Base-by-base conservation (phyloP, 192 early-diverging fungal species). In the Entrophospora sp. region DNA sequence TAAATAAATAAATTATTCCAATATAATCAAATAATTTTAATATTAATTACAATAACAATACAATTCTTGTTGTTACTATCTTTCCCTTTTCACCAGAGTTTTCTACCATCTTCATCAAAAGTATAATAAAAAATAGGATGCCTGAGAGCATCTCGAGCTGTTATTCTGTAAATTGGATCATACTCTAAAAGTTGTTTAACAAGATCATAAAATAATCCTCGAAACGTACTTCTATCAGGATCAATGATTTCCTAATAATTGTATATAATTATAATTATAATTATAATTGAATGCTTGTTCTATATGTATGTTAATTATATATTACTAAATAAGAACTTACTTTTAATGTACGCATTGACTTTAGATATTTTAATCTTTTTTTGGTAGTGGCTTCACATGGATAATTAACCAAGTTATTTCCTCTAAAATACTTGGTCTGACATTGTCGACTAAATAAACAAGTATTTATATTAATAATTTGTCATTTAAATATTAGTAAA, bases 51-150 rank as follows among this genome's bases (percentile, higher is more conserved):
- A n/a, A n/a, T n/a, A n/a, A n/a, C n/a, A n/a, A n/a, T n/a, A n/a
- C n/a, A n/a, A n/a, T n/a, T n/a, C n/a, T n/a, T n/a, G n/a, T n/a
- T n/a, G n/a, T n/a, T n/a, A n/a, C n/a, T n/a, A n/a, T n/a, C n/a
- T n/a, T n/a, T n/a, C n/a, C n/a, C 38, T 40, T 40, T 9, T 9
- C 14, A 48, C 18, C n/a, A 22, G 20, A 67, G 31, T 34, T 67
- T 34, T 70, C 69, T 68, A 31, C 77, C 77, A 36, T 57, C 35
- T 10, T 78, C 75, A 52, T 81, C 73, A 45, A 84, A 70, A 5
- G 75, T 71, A 27, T 78, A 76, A 60, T 81, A 74, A 71, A 98
- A 91, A 71, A 96, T 97, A 34, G 84, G 86, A 70, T 96, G 94
- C 24, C 83, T 71, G 49, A 93, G 78, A 3, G 95, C 95, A 43